These are phyloP conservation scores for Taxawa tesnikishii DNA, from an alignment of 2,329 filamentous ascomycete genomes.

Conservation along the genomic window DNA sequence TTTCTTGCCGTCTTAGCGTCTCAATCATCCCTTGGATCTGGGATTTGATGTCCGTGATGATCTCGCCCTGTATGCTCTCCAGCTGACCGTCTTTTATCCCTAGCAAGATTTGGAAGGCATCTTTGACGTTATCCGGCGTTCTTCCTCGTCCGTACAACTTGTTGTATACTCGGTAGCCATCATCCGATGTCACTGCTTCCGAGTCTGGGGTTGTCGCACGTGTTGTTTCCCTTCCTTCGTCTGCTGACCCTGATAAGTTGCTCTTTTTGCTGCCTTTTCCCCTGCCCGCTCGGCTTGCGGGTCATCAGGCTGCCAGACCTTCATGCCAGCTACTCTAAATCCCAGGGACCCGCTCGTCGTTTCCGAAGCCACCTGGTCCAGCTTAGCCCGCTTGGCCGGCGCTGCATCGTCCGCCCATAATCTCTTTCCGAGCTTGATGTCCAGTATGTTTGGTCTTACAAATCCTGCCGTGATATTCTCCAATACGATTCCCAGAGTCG, in stretches of 20 bases:
- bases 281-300: not conserved
- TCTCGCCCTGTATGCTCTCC: slow-evolving; percentile 30
- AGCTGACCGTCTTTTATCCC: slow-evolving; percentile 24
- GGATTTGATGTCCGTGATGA: slow-evolving; percentile 21
- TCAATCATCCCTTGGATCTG: slow-evolving; percentile 41
- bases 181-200: slow-evolving; percentile 6
- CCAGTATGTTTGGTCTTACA: slow-evolving; percentile 75
- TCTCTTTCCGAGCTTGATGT: slow-evolving; percentile 78
- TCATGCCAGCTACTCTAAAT: slow-evolving; percentile 55
- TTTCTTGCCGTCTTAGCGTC: slow-evolving; percentile 49
- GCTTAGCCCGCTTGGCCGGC: slow-evolving; percentile 42
- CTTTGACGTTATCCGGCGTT: slow-evolving; percentile 39
- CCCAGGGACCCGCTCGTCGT: slow-evolving; percentile 50
- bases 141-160: slow-evolving; percentile 55
- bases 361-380: slow-evolving; percentile 46
- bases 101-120: slow-evolving; percentile 48
- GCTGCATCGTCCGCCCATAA: slow-evolving; percentile 68
- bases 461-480: slow-evolving; percentile 77
- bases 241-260: too few species aligned
- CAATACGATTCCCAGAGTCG: slow-evolving; percentile 69
- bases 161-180: slow-evolving; percentile 47
- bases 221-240: slow-evolving; percentile 7
- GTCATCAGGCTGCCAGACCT: slow-evolving; percentile 33
- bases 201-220: too few species aligned
- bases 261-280: not conserved